A percentile compares a stretch with the other conserved stretches of the same genome.
Conservation (phyloP, 2,329 filamentous ascomycete genomes). For the Ciborinia camelliae region DNA sequence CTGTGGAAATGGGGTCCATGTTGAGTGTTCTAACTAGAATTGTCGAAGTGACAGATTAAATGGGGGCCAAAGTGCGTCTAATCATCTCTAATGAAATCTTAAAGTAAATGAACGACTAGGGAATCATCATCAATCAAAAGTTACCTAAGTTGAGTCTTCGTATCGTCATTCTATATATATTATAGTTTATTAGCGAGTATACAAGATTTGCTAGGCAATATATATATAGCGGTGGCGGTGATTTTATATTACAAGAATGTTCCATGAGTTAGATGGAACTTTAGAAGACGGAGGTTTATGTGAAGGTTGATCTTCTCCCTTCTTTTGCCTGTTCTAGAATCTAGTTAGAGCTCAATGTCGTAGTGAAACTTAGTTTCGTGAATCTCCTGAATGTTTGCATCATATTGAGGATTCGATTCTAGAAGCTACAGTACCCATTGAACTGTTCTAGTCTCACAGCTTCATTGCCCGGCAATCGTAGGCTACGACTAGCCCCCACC, state of each 20-base stretch:
- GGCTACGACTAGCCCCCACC: too few relatives aligned
- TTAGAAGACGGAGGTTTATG: background rate
- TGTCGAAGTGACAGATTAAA: background rate
- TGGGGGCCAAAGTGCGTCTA: background rate
- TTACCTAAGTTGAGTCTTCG: background rate
- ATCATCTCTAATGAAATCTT: background rate
- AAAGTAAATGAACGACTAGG: background rate
- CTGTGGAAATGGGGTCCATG: background rate
- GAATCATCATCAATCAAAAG: background rate
- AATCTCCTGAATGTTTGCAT: background rate
- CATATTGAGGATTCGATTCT: too few relatives aligned
- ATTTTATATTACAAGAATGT: background rate
- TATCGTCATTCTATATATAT: background rate
- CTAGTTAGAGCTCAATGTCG: too few relatives aligned
- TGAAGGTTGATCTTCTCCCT: background rate
- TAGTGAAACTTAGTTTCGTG: background rate
- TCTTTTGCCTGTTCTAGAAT: background rate
- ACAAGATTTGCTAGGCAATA: too few relatives aligned
- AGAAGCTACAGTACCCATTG: too few relatives aligned
- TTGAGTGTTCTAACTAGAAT: background rate
- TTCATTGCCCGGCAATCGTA: too few relatives aligned
- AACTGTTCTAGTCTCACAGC: too few relatives aligned
- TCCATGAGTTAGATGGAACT: background rate
- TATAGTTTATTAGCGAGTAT: too few relatives aligned
- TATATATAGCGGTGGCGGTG: too few relatives aligned